Evolutionary conservation across 495 filamentous ascomycete genomes (phyloP), one percentile per base, ranked within the genome.

Genomic region (Recurvomyces mirabilis): DNA sequence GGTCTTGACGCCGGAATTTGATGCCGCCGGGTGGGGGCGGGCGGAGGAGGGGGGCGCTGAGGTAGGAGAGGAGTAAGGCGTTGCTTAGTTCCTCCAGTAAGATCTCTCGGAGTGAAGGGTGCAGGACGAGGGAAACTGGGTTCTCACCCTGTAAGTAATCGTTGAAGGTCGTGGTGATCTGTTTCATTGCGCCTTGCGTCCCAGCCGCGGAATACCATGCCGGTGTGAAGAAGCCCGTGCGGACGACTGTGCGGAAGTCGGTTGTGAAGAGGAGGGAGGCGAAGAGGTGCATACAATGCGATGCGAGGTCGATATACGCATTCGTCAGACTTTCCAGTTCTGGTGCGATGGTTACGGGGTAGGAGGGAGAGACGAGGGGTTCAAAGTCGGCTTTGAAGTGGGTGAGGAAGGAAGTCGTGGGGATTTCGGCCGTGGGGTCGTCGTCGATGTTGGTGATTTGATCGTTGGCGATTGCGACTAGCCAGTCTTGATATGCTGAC

Each of bases 391-490:
- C 71, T 47, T 76, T 77, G 74, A 94, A 95, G 50, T 77, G 74
- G 9, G 81, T 76, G 31, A 95, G 70, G 67, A 93, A 93, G 23
- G 80, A 79, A 29, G 79, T 77, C 33, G 72, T 75, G 24, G 77
- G 76, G 38, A 83, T 79, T 46, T 78, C 78, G 43, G 74, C 75
- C 45, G 77, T 78, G 43, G 74, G 74, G 46, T 76, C 69, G 60
- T 95, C 91, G 59, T 94, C 88, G 57, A 95, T 95, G 63, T 86
- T 93, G 41, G 84, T 84, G 53, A 99, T 95, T 60, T 99, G 91
- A 63, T 99, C 91, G 64, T 96, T 99, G 47, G 91, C 91, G 38
- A 93, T 82, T n/a, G 89, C 87, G 18, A 96, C 74, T 32, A 96
- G 75, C 83, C 87, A 96, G 62, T 94, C 87, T 65, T 94, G 86